These are phyloP conservation scores for Paramarasmius palmivorus DNA, from an alignment of 1,284 basidiomycete species.

Conservation along the genomic window DNA sequence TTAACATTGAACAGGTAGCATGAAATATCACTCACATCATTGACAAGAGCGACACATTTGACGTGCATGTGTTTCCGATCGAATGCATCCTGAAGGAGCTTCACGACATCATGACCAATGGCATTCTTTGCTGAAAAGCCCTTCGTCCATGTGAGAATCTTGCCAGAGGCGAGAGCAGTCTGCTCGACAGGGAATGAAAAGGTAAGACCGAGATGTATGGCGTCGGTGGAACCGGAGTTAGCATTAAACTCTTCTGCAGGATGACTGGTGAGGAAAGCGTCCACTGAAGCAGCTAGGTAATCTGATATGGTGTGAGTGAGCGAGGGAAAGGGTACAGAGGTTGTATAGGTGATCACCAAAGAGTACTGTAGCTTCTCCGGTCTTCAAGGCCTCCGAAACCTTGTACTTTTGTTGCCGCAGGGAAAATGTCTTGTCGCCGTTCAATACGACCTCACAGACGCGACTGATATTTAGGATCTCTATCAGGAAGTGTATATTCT, in stretches of 20 bases:
- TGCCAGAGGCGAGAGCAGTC: constrained; percentile 87
- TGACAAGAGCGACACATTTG: constrained; percentile 91
- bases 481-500: constrained; percentile 2
- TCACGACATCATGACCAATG: constrained; percentile 89
- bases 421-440: constrained; percentile 86
- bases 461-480: constrained; percentile 53
- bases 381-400: constrained; percentile 88
- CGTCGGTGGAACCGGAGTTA: constrained; percentile 43
- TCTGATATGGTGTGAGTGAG: constrained; percentile 45
- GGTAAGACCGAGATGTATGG: constrained; percentile 85
- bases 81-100: constrained; percentile 91
- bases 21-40: constrained; percentile 70
- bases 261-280: constrained; percentile 80
- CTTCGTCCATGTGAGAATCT: constrained; percentile 96
- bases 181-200: constrained; percentile 99
- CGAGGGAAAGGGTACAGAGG: neutral
- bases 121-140: constrained; percentile 92
- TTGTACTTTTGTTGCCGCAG: constrained; percentile 94
- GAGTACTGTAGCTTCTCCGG: constrained; percentile 79
- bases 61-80: constrained; percentile 94
- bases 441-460: constrained; percentile 90
- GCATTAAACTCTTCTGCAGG: constrained; percentile 14
- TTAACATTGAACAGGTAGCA: constrained; percentile 11
- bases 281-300: constrained; percentile 95
- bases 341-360: constrained; percentile 62